Evolutionary conservation across 495 filamentous ascomycete genomes (phyloP), one percentile per base, ranked within the genome.

Genomic region (Penicillium psychrofluorescens): DNA sequence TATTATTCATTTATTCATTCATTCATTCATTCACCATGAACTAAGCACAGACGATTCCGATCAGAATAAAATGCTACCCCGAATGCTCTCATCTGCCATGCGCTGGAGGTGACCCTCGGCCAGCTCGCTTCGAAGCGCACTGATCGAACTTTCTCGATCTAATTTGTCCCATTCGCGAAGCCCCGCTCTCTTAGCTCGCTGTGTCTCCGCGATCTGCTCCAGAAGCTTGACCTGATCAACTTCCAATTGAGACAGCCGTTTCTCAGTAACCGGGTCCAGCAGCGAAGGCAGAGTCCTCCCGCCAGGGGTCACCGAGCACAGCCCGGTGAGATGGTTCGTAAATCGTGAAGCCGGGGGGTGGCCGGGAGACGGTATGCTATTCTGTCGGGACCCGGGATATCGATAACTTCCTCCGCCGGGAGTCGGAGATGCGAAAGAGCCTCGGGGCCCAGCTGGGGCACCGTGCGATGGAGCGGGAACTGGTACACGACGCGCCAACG

Each of bases 91-190:
- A 53, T 78, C 78, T 33, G 77, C 64, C 44, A 78, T 71, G 36
- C 72, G 64, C 44, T 78, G 74, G 38, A 85, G 51, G 45, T 78
- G 70, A n/a, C 72, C 63, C 53, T 84, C 81, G 2, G 80, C 79
- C 40, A 84, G 53, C 43, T 83, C 79, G 44, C 72, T 77, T 56
- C 75, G 77, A 40, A 83, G 53, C 4, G 74, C 75, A 29, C 75
- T 76, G 35, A 75, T 76, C 11, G 73, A 73, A 37, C 70, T 77
- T 57, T 85, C 81, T 16, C 77, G 59, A 46, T 81, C 74, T 45
- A 77, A 44, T 36, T 60, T 64, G 34, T 79, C 78, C 81, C 81
- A 85, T 31, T 84, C 78, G 40, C 70, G 66, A 29, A 81, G 38
- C 0, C 58, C 67, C 38, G 61, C 53, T 46, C 79, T 61, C 49